These are phyloP conservation scores for Penicillium ucsense DNA, from an alignment of 495 filamentous ascomycete genomes.

Conservation along the genomic window DNA sequence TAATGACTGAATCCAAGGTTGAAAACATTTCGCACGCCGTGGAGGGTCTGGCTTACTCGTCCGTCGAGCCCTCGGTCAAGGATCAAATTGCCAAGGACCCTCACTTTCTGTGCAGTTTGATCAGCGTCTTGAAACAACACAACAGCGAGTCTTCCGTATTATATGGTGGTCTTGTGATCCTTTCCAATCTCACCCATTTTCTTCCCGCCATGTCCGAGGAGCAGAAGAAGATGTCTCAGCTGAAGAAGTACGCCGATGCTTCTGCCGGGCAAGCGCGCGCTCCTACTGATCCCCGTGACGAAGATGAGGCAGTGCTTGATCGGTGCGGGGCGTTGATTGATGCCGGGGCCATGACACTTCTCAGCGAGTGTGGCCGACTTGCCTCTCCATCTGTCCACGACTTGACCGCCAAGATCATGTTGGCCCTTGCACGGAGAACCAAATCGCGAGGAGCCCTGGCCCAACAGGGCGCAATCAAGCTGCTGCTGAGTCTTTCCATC, in stretches of 20 bases:
- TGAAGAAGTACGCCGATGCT: constrained; percentile 88
- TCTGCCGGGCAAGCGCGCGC: constrained; percentile 44
- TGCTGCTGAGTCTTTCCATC: constrained; percentile 60
- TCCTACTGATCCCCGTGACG: constrained; percentile 56
- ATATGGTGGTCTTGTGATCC: constrained; percentile 76
- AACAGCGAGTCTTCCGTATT: constrained; percentile 56
- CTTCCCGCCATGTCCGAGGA: constrained; percentile 75
- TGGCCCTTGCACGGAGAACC: constrained; percentile 61
- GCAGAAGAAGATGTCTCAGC: constrained; percentile 77
- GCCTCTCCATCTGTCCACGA: constrained; percentile 58
- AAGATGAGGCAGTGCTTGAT: constrained; percentile 61
- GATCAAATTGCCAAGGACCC: constrained; percentile 62
- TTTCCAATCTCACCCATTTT: constrained; percentile 75
- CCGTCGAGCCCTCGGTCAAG: constrained; percentile 72
- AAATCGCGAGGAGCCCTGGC: constrained; percentile 67
- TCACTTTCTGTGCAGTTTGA: constrained; percentile 53
- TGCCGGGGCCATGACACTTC: constrained; percentile 59
- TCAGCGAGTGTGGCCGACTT: constrained; percentile 58
- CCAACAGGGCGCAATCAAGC: constrained; percentile 83
- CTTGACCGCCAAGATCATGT: constrained; percentile 61
- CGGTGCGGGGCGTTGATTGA: constrained; percentile 72
- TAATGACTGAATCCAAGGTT: constrained; percentile 55
- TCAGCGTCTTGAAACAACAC: constrained; percentile 52
- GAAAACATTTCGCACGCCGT: constrained; percentile 56
- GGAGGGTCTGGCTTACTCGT: constrained; percentile 89